Conservation (phyloP, 1,284 basidiomycete genomes). For the Mycena sp. region DNA sequence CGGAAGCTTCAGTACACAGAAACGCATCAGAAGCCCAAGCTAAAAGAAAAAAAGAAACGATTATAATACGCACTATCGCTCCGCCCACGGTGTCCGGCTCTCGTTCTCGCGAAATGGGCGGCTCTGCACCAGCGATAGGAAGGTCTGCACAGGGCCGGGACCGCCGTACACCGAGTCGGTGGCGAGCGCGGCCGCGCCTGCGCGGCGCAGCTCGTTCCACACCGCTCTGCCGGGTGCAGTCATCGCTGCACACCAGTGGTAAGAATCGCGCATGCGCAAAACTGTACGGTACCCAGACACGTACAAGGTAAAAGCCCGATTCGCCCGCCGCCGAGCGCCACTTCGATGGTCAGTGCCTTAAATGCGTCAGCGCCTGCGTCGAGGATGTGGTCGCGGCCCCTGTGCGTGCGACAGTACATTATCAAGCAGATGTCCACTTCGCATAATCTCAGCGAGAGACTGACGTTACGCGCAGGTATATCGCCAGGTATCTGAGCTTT, state of each 20-base stretch:
- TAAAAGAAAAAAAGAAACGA: too few relatives aligned
- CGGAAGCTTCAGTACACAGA: too few relatives aligned
- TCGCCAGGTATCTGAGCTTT: slow-evolving; percentile 16
- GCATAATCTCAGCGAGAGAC: not conserved
- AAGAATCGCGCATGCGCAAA: not conserved
- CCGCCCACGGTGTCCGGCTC: slow-evolving; percentile 14
- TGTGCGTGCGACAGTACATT: too few relatives aligned
- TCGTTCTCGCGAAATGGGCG: not conserved
- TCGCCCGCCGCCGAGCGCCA: slow-evolving; percentile 21
- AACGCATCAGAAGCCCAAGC: too few relatives aligned
- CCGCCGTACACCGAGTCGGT: slow-evolving; percentile 25
- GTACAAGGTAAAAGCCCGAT: slow-evolving; percentile 21
- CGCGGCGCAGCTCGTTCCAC: slow-evolving; percentile 24
- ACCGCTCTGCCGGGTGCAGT: slow-evolving; percentile 13
- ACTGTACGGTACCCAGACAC: not conserved
- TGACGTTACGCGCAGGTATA: slow-evolving; percentile 26
- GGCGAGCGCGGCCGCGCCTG: not conserved
- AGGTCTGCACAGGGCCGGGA: slow-evolving; percentile 14
- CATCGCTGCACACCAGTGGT: slow-evolving; percentile 2
- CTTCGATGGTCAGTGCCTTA: slow-evolving; percentile 16
- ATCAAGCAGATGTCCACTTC: not conserved
- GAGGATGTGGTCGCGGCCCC: slow-evolving; percentile 20
- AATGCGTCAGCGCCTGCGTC: slow-evolving; percentile 13
- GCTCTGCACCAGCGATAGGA: slow-evolving; percentile 14
- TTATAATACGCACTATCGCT: slow-evolving; percentile 20